Conservation (phyloP, 1,284 basidiomycete genomes). For the Filobasidium uniguttulatum region DNA sequence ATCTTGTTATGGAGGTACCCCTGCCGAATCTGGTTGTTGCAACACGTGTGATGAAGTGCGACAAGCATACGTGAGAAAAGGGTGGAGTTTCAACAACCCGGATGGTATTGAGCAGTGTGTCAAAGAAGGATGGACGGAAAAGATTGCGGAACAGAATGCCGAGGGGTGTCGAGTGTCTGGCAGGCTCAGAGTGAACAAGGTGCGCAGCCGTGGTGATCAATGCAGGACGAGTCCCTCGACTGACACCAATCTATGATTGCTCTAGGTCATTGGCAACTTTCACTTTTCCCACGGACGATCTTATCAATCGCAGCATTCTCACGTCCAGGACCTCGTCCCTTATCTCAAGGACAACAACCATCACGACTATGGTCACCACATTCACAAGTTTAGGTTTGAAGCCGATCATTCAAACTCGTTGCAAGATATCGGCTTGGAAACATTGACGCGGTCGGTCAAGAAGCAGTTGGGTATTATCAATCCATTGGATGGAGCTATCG, state of each 20-base stretch:
- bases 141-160: conserved; percentile 75
- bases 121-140: conserved; percentile 87
- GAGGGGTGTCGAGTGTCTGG: conserved; percentile 94
- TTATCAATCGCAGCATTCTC: conserved; percentile 73
- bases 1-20: conserved; percentile 87
- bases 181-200: conserved; percentile 89
- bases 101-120: conserved; percentile 92
- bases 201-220: conserved; percentile 29
- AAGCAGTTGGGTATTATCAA: conserved; percentile 63
- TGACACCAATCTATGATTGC: neutral
- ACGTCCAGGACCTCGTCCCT: conserved; percentile 86
- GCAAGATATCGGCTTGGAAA: conserved; percentile 5
- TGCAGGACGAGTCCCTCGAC: neutral
- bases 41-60: conserved; percentile 94
- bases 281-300: conserved; percentile 73
- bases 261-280: conserved; percentile 58
- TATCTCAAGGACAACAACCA: conserved; percentile 75
- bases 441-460: conserved; percentile 53
- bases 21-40: conserved; percentile 74
- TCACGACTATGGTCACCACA: conserved; percentile 86
- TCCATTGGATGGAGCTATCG: conserved; percentile 61
- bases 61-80: conserved; percentile 73
- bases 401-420: conserved; percentile 50
- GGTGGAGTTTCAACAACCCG: conserved; percentile 89
- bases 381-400: conserved; percentile 70